Evolutionary conservation across 1,284 basidiomycete genomes (phyloP), one percentile per base, ranked within the genome.

Genomic region (Trichosporon faecale): DNA sequence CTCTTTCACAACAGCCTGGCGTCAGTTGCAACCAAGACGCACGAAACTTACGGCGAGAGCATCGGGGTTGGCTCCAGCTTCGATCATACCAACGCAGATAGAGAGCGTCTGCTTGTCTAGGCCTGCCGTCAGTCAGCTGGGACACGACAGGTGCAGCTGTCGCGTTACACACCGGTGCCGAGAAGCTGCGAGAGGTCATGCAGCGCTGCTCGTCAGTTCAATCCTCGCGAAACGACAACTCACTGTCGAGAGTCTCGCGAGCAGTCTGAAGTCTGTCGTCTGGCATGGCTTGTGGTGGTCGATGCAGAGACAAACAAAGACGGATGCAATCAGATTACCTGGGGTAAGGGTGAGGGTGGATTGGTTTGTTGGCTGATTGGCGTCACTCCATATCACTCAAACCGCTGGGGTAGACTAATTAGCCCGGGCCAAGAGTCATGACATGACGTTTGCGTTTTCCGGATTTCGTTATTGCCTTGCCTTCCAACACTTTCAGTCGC

Each of bases 51-150:
- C 82, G 23, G 82, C 82, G 1, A 83, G 73, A 2, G 80, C 79
- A 70, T 83, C 82, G 2, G 82, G 82, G 71, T 82, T 82, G 25
- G 82, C 78, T 37, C 82, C 82, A 9, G 75, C 75, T 72, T 83
- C 82, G 23, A 83, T 81, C 82, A 83, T 82, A 7, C 79, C 78
- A 12, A 82, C 77, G 70, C 82, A 83, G 52, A 81, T 78, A 4
- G 76, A 78, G 12, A 83, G 72, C 8, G 79, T 78, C 66, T 81
- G 80, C 70, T 82, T 83, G 44, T 83, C 80, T 18, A 83, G 76
- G 1, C 82, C 82, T 83, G 69, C 18, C 12, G 66, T 67, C 6
- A 66, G 68, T 57, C 8, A 8, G 18, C 7, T 44, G 27, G 12
- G n/a, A n/a, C n/a, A 14, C 1, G 1, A 60, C 6, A 16, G 5